phyloP scores from a whole-genome alignment of 352 stramenopile genomes.

The Elongisporangium senticosum region DNA sequence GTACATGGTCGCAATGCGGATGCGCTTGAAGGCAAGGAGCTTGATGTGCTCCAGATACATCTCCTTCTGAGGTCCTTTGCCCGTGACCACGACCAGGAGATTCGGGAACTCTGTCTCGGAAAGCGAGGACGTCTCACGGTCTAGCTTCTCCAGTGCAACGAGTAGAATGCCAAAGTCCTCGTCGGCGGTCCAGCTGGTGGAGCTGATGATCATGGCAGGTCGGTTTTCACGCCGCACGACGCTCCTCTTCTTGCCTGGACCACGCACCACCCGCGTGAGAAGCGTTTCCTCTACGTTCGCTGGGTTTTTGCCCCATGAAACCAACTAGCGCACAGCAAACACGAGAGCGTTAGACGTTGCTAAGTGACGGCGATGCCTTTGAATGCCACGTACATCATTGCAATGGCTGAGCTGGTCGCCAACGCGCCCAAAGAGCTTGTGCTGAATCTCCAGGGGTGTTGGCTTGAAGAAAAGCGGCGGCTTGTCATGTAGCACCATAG shows the following conservation, averaged over 20 bases:
- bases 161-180: slow-evolving; percentile 99
- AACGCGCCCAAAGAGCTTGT: slow-evolving; percentile 89
- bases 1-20: slow-evolving; percentile 86
- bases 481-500: slow-evolving; percentile 92
- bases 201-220: slow-evolving; percentile 86
- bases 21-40: slow-evolving; percentile 65
- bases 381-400: slow-evolving; percentile 46
- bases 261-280: slow-evolving; percentile 37
- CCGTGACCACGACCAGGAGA: slow-evolving; percentile 94
- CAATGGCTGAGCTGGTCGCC: slow-evolving; percentile 60
- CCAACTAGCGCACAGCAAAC: slow-evolving; percentile 15
- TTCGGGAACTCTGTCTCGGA: slow-evolving; percentile 54
- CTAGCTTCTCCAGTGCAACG: slow-evolving; percentile 81
- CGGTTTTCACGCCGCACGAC: slow-evolving; percentile 42
- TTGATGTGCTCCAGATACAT: slow-evolving; percentile 86
- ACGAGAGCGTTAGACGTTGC: neutral
- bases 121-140: slow-evolving; percentile 42
- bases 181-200: slow-evolving; percentile 98
- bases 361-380: neutral
- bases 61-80: slow-evolving; percentile 94
- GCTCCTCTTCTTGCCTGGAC: slow-evolving; percentile 19
- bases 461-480: slow-evolving; percentile 92
- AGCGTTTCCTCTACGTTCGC: slow-evolving; percentile 51
- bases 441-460: slow-evolving; percentile 72
- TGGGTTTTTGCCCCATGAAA: slow-evolving; percentile 20